Evolutionary conservation across 371 early-diverging fungal genomes (phyloP).

Genomic region (Mycotypha africana): DNA sequence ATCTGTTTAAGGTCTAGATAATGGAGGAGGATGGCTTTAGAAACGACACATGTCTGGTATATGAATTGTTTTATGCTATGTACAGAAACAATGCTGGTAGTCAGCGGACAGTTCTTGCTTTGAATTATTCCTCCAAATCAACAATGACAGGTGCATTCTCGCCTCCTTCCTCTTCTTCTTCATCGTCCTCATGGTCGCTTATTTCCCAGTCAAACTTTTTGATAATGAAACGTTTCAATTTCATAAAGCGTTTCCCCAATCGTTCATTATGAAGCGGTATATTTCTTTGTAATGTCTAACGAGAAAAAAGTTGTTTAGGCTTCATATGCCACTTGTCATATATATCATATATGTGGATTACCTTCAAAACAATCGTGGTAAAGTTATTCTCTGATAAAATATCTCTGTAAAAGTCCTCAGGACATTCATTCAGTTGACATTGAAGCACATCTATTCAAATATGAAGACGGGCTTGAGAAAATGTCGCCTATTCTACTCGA

Average conservation of each 20-base stretch:
- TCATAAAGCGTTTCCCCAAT: conserved; percentile 24
- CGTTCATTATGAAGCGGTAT: conserved; percentile 15
- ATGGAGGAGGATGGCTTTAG: too few species aligned
- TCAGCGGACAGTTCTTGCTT: too few species aligned
- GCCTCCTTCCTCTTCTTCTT: conserved; percentile 58
- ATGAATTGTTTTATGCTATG: too few species aligned
- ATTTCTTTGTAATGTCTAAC: conserved; percentile 31
- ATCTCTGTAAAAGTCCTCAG: conserved; percentile 75
- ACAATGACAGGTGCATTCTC: conserved; percentile 67
- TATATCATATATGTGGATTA: conserved; percentile 15
- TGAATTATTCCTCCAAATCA: too few species aligned
- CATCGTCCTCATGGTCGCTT: conserved; percentile 42
- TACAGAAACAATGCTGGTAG: too few species aligned
- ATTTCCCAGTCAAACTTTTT: conserved; percentile 46
- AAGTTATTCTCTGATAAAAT: conserved; percentile 72
- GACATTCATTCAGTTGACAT: conserved; percentile 72
- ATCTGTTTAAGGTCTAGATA: too few species aligned
- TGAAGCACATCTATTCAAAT: conserved; percentile 46
- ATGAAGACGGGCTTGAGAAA: too few species aligned
- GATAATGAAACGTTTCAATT: conserved; percentile 34
- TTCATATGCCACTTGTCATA: neutral
- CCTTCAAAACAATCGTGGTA: conserved; percentile 48
- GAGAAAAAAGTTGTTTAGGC: neutral
- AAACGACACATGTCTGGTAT: too few species aligned
- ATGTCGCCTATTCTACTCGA: too few species aligned